These are phyloP conservation scores for Pseudogymnoascus sp. DNA, from an alignment of 2,329 filamentous ascomycete species.

Conservation along the genomic window DNA sequence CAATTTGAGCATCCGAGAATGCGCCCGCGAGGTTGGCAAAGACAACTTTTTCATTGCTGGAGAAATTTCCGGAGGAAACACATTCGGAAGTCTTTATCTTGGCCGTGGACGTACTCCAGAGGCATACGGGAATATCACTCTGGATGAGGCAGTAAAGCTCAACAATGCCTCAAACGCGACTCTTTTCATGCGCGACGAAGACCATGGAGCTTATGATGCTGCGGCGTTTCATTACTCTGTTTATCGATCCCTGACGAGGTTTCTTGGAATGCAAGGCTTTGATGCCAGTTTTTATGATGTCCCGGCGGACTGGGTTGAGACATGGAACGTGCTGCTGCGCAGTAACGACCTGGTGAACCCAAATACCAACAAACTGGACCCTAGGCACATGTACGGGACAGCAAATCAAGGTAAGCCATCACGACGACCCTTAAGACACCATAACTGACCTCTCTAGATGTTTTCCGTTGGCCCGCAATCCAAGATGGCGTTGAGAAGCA, in stretches of 20 bases:
- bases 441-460: slow-evolving; percentile 47
- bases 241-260: slow-evolving; percentile 54
- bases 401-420: slow-evolving; percentile 38
- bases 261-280: slow-evolving; percentile 46
- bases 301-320: slow-evolving; percentile 41
- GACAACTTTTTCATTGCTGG: slow-evolving; percentile 55
- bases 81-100: slow-evolving; percentile 49
- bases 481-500: slow-evolving; percentile 47
- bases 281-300: slow-evolving; percentile 30
- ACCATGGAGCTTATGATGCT: slow-evolving; percentile 46
- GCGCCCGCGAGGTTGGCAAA: slow-evolving; percentile 47
- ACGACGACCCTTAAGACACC: slow-evolving; percentile 36
- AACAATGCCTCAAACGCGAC: slow-evolving; percentile 10
- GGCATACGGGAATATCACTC: slow-evolving; percentile 28
- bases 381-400: slow-evolving; percentile 54
- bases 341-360: slow-evolving; percentile 53
- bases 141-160: slow-evolving; percentile 1
- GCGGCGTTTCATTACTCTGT: slow-evolving; percentile 55
- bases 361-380: slow-evolving; percentile 52
- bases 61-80: slow-evolving; percentile 54
- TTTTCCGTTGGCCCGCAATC: slow-evolving; percentile 56
- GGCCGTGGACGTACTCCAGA: slow-evolving; percentile 50
- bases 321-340: slow-evolving; percentile 45
- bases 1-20: slow-evolving; percentile 46
- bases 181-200: slow-evolving; percentile 36